Evolutionary conservation across 2,329 filamentous ascomycete genomes (phyloP), one percentile per base, ranked within the genome.

Genomic region (Ceratocystis ficicola): DNA sequence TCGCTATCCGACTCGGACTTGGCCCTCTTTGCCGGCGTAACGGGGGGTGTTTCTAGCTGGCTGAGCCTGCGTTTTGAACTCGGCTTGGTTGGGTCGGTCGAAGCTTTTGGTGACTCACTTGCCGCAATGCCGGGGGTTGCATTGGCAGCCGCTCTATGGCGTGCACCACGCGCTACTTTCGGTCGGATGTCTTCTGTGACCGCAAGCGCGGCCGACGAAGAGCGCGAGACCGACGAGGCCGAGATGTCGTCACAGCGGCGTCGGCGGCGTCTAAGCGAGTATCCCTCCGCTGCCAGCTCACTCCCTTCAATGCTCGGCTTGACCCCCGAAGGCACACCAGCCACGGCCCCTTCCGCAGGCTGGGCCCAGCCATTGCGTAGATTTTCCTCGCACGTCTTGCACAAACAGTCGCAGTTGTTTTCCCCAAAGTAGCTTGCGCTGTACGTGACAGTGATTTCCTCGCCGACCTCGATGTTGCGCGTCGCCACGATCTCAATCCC

Each of bases 371-470:
- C 94, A 73, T 96, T 97, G 64, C 82, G 80, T 66, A 83, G 77
- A 2, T 80, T 78, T 25, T 81, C 79, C 76, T 99, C 94, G 74
- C 94, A 99, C 0, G 89, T 94, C 70, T 83, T 82, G 74, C 94
- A 99, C 1, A 99, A 78, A 73, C 94, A 99, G 73, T 99, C 94
- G 74, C 91, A 92, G 70, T 99, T 99, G 73, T 92, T 85, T 57
- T 90, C 86, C 1, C 94, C 94, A 76, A 99, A 99, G 74, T 99
- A 99, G 73, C 90, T 91, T 20, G 95, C 91, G 28, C 93, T 91
- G 72, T 99, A 99, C 0, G 88, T 93, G 0, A 99, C 94, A 0
- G 94, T 99, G 68, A 99, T 95, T 74, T 99, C 94, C 68, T 99
- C 92, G 2, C 92, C 94, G 0, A 88, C 79, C 10, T 87, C 83